Evolutionary conservation across 2,329 filamentous ascomycete genomes (phyloP), one percentile per base, ranked within the genome.

Genomic region (Setomelanomma holmii): DNA sequence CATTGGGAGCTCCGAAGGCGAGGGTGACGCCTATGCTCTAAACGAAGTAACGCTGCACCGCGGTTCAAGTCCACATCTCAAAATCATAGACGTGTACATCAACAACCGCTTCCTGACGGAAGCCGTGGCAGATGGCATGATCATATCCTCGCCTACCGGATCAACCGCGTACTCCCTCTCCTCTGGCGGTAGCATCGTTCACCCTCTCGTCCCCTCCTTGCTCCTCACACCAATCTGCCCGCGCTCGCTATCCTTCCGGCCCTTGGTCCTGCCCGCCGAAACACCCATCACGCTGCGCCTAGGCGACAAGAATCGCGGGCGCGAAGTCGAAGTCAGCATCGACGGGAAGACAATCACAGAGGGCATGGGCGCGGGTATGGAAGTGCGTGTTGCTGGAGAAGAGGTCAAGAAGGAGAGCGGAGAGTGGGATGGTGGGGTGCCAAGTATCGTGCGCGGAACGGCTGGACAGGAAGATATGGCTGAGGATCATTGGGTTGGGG

Each of bases 111-210:
- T 95, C 66, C 80, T 99, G 40, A 99, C 95, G 1, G 92, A 96
- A 73, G 93, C 91, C 1, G 93, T 96, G 11, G 93, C 93, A 1
- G 95, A 99, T 73, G 95, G 95, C 44, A 96, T 99, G 74, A 89
- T 98, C 39, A 87, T 98, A 52, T 92, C 89, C 58, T 97, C 93
- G 0, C 95, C 95, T 0, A 99, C 95, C 0, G 95, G 95, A 2
- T 96, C 90, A 35, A 99, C 95, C 0, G 95, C 95, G 0, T 99
- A 99, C 78, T 95, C 89, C 53, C 82, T 99, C n/a, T 95, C 89
- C 60, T 90, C 89, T 2, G 95, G 95, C 3, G 95, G 95, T 1
- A 90, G 89, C 63, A 98, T 99, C 63, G 90, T 98, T 35, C 95
- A 99, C 72, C 95, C 95, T 0, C 83, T 97, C 1, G 93, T 98